A percentile compares a stretch with the other conserved stretches of the same genome.
Evolutionary conservation across 495 filamentous ascomycete genomes (phyloP).

Genomic region (Penicillium atrosanguineum): DNA sequence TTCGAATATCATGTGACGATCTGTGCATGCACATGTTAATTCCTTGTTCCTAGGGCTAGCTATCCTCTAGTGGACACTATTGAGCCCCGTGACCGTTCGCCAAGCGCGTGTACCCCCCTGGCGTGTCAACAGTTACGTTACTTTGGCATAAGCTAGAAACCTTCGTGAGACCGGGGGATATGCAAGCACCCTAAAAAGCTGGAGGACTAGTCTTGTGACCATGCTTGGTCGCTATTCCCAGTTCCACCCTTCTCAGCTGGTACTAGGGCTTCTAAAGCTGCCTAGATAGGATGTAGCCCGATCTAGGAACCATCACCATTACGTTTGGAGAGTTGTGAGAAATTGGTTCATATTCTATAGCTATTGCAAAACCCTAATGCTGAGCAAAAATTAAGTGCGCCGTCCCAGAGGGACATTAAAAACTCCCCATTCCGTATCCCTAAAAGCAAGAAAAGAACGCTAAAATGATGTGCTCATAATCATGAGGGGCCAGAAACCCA

Average conservation of each 20-base stretch:
- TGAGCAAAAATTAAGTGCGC: conserved; percentile 3
- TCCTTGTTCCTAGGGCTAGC: too few species aligned
- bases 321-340: background rate
- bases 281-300: background rate
- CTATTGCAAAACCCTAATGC: conserved; percentile 6
- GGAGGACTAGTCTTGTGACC: background rate
- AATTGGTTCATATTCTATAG: conserved; percentile 1
- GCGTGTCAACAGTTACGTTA: background rate
- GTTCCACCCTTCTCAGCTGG: background rate
- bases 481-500: background rate
- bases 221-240: background rate
- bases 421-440: background rate
- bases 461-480: conserved; percentile 14
- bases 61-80: background rate
- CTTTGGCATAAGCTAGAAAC: background rate
- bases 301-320: background rate
- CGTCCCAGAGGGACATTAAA: conserved; percentile 1
- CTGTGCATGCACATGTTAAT: background rate
- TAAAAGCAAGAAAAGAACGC: conserved; percentile 10
- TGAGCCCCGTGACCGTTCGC: conserved; percentile 2
- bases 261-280: background rate
- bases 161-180: background rate
- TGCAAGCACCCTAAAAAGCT: background rate
- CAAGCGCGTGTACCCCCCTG: background rate
- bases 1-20: background rate